Conservation (phyloP, 495 filamentous ascomycete species). For the Echria macrotheca region DNA sequence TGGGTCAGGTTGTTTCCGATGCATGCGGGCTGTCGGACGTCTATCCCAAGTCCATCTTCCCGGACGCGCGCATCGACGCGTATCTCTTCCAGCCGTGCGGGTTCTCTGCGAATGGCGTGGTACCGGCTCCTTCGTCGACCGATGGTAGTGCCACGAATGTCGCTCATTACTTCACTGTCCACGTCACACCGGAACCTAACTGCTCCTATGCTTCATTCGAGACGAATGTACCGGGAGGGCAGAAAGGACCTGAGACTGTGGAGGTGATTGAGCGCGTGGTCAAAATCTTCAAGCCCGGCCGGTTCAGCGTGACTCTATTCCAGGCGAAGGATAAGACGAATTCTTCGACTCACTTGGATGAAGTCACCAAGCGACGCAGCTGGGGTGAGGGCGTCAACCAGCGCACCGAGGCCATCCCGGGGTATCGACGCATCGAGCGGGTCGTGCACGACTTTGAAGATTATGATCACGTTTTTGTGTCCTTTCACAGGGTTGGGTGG, state of each 20-base stretch:
- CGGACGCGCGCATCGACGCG: constrained; percentile 89
- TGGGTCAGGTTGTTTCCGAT: constrained; percentile 91
- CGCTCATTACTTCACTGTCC: constrained; percentile 97
- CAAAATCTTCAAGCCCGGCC: constrained; percentile 88
- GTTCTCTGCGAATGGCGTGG: constrained; percentile 95
- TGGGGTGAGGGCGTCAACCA: constrained; percentile 42
- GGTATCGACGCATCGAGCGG: constrained; percentile 86
- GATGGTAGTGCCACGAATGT: constrained; percentile 48
- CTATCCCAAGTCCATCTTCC: constrained; percentile 80
- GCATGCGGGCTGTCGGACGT: constrained; percentile 83
- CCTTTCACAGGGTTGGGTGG: constrained; percentile 92
- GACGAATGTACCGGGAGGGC: constrained; percentile 91
- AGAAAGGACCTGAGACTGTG: constrained; percentile 80
- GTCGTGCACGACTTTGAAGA: constrained; percentile 98
- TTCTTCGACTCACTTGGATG: constrained; percentile 26
- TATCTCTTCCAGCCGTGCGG: constrained; percentile 97
- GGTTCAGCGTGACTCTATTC: constrained; percentile 96
- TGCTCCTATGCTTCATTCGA: constrained; percentile 99
- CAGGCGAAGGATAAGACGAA: constrained; percentile 65
- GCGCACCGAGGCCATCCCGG: constrained; percentile 76
- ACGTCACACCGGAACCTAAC: constrained; percentile 94
- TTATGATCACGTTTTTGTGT: constrained; percentile 94
- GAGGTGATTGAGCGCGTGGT: constrained; percentile 93
- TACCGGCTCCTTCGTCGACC: constrained; percentile 62
- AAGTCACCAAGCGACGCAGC: constrained; percentile 39